Evolutionary conservation across 139 green algal species (phyloP), one percentile per base, ranked within the genome.

Genomic region (Volvox reticuliferus): DNA sequence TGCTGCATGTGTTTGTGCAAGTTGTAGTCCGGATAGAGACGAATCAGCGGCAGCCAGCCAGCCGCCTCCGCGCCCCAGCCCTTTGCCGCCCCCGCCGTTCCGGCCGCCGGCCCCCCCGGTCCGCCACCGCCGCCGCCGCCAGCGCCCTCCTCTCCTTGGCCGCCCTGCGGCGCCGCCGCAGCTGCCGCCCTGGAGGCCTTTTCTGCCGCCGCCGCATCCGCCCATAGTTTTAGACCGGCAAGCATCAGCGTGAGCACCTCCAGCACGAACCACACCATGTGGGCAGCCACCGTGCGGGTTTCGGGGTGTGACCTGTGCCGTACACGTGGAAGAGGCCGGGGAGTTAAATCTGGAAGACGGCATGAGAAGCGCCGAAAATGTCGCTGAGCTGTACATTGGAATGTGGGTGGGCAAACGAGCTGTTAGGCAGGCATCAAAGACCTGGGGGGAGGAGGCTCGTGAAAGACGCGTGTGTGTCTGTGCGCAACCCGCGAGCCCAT

Each of bases 231-330:
- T 32, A 88, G 22, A 26, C 65, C 82, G 12, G 82, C 65, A 62
- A 88, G 14, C 82, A 88, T 88, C 18, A 88, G 65, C 21, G 65
- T 79, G 13, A 26, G 0, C 85, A 82, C 69, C 44, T 89, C 85
- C 33, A 89, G 3, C 85, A 82, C 85, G 18, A 82, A 89, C 85
- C 85, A 89, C 17, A 89, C 69, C 69, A 82, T 82, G 85, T 89
- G 85, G n/a, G 85, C 85, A 2, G 44, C 85, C 44, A 89, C 14
- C 14, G 71, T 55, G 62, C 69, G 37, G 13, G 69, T 89, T 71
- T 89, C 85, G 26, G 85, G 69, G 69, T 89, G 69, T 3, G 33
- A 13, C 2, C 85, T 89, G 85, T 20, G 68, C 16, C 32, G 67
- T 14, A 19, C 1, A 63, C 18, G 81, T 33, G 32, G 37, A 32